These are phyloP conservation scores for Suillus ampliporus DNA, from an alignment of 768 basidiomycete genomes.

Conservation along the genomic window DNA sequence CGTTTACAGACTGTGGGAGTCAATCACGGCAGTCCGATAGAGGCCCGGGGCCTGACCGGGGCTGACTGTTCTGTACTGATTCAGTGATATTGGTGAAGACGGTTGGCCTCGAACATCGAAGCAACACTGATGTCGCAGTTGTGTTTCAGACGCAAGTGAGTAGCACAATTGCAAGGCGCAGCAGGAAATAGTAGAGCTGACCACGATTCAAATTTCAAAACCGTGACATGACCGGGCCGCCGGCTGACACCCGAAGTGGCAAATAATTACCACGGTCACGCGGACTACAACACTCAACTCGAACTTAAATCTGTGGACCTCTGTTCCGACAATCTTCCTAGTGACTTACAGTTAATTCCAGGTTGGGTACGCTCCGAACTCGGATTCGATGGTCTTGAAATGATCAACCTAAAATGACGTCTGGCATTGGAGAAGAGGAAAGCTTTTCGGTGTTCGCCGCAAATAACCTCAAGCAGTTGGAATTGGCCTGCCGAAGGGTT, in stretches of 20 bases:
- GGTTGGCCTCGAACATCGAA: not conserved
- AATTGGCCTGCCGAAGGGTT: no score
- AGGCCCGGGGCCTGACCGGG: not conserved
- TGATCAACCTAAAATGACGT: not conserved
- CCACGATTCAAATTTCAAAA: no score
- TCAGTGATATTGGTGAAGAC: not conserved
- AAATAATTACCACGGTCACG: not conserved
- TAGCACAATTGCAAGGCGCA: no score
- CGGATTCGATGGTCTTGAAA: not conserved
- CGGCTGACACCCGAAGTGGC: not conserved
- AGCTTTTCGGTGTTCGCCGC: not conserved
- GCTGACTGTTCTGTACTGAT: not conserved
- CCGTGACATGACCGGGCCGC: no score
- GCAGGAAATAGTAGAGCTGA: no score
- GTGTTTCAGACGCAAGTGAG: not conserved
- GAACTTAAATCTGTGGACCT: not conserved
- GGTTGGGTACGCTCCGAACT: not conserved
- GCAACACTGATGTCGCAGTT: not conserved
- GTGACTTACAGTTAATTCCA: no score
- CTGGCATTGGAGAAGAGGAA: not conserved
- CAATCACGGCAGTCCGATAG: not conserved
- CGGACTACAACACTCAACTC: not conserved
- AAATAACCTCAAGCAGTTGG: not conserved
- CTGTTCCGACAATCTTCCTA: not conserved
- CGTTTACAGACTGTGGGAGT: conserved; percentile 8